Percentiles rank a stretch among this genome's conserved stretches.
phyloP scores from a whole-genome alignment of 225 moss, liverwort and hornwort genomes.

The Anthoceros angustus region DNA sequence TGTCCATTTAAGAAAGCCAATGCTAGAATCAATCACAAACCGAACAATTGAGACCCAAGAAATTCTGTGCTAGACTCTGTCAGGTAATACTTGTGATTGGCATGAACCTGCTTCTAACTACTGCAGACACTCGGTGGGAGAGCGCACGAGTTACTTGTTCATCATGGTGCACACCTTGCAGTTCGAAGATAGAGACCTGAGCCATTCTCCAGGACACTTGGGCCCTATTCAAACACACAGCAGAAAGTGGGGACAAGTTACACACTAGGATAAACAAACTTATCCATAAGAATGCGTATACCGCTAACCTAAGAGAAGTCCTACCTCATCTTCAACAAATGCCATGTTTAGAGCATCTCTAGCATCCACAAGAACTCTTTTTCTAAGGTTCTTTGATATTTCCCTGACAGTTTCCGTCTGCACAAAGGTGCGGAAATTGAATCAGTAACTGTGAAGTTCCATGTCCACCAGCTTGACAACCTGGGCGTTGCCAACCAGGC shows the following conservation, averaged over 20 bases:
- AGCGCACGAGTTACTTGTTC: neutral
- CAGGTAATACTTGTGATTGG: neutral
- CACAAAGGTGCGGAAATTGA: neutral
- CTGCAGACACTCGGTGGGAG: neutral
- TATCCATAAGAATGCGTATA: neutral
- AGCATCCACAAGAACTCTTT: conserved; percentile 29
- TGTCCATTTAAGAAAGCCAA: too few species aligned
- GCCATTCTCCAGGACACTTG: conserved; percentile 20
- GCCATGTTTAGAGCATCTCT: conserved; percentile 33
- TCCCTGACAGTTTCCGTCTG: conserved; percentile 30
- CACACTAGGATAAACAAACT: neutral
- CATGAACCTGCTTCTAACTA: neutral
- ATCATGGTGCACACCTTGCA: conserved; percentile 20
- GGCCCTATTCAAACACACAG: conserved; percentile 12
- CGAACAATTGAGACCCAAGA: neutral
- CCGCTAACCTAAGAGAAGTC: neutral
- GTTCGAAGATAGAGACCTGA: conserved; percentile 31
- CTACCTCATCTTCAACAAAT: conserved; percentile 28
- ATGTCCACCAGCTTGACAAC: neutral
- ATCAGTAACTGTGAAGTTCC: neutral
- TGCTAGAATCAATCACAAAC: too few species aligned
- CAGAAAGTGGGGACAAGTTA: neutral
- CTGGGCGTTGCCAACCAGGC: neutral
- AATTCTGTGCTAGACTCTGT: too few species aligned
- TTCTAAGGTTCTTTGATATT: conserved; percentile 27